A percentile compares a stretch with the other conserved stretches of the same genome.
phyloP scores from a whole-genome alignment of 2,329 filamentous ascomycete species.

The Cercospora sp. region DNA sequence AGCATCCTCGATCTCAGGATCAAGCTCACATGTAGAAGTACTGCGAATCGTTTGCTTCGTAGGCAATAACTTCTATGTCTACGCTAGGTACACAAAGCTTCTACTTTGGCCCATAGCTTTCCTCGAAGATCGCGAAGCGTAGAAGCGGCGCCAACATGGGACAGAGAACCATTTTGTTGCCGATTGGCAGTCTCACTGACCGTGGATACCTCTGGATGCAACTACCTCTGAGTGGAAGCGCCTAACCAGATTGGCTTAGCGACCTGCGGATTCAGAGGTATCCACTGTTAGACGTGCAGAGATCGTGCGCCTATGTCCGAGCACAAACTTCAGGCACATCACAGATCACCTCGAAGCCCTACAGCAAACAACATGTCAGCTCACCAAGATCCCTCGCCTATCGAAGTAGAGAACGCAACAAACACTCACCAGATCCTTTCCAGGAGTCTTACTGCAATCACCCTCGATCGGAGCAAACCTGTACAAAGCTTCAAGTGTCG shows the following conservation, averaged over 20 bases:
- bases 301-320: background rate
- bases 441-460: background rate
- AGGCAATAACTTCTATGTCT: background rate
- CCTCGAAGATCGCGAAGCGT: background rate
- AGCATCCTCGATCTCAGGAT: background rate
- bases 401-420: too few species aligned
- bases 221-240: too few species aligned
- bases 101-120: background rate
- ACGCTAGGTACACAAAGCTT: background rate
- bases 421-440: constrained; percentile 6
- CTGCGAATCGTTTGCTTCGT: background rate
- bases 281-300: background rate
- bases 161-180: background rate
- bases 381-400: too few species aligned
- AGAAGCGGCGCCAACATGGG: background rate
- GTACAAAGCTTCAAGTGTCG: constrained; percentile 2
- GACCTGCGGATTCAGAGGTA: too few species aligned
- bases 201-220: too few species aligned
- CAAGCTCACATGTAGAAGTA: background rate
- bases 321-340: constrained; percentile 6
- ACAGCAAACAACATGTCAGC: background rate
- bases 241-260: too few species aligned
- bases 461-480: constrained; percentile 2
- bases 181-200: background rate
- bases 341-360: constrained; percentile 4